Base-by-base conservation (phyloP, 768 basidiomycete species). In the Termitomyces eurrhizus region DNA sequence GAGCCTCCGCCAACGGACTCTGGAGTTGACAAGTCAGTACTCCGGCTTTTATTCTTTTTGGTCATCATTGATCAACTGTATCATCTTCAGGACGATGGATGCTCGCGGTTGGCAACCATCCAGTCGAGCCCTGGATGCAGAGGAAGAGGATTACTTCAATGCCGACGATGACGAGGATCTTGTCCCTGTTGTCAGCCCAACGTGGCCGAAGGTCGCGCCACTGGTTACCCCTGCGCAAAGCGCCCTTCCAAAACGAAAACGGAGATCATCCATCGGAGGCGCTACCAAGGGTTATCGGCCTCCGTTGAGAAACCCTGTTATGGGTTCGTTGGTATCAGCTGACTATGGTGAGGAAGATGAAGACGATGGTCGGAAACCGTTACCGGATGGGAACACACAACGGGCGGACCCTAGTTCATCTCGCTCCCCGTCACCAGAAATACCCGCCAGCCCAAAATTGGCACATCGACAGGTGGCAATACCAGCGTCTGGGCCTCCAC, bases 121-220 rank as follows among this genome's bases (percentile, higher is more conserved):
- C 67, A 81, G 80, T 46, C 82, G 81, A 36, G 70, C 75, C 37
- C 72, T 86, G 59, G 92, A 92, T 64, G 79, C 80, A 6, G 90
- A 92, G 62, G 95, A 98, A 71, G 95, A 98, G 71, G 84, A 89
- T 61, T 98, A 97, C 76, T 98, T 97, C 82, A 93, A 95, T 66
- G 82, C 78, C 33, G 91, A 92, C 44, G 93, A 94, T 63, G 91
- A 93, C 46, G 94, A 94, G 37, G 77, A 80, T 37, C 62, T 72
- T 49, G 65, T 77, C 41, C 77, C 74, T 56, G 68, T 77, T 8
- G 76, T 77, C 57, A 77, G 73, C 50, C 74, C 75, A 45, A 73
- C 72, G 61, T 78, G 75, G 72, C 66, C 73, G 3, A 75, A 56
- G 56, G 41, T 71, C 52, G 70, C 71, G 14, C 63, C 67, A 33